Base-by-base conservation (phyloP, 2,329 filamentous ascomycete genomes). In the Fusarium sp. region DNA sequence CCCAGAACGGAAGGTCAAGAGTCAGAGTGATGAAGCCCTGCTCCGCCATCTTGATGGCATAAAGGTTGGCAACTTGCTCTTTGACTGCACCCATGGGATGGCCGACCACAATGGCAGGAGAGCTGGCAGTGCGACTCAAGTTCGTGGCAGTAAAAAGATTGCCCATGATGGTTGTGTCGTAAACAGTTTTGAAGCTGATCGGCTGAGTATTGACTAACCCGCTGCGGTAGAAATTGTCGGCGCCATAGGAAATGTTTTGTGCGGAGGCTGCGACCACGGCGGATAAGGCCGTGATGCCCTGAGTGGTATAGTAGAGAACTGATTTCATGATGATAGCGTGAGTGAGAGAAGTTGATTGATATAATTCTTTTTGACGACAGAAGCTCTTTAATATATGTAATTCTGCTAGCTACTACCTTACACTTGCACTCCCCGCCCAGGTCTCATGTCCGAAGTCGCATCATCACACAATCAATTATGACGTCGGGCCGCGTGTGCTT, bases 61-160 rank as follows among this genome's bases (percentile, higher is more conserved):
- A 58, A 0, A 60, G 25, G 2, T 60, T 58, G 32, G 58, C 52
- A 18, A 5, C 10, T 6, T 60, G 58, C 14, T 60, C 58, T 1
- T 60, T 60, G 20, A 60, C 58, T 6, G 58, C 58, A 1, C 58
- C 58, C 52, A 58, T 60, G 1, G 58, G 58, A 25, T 60, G 52
- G 4, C 58, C 58, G 10, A 60, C 42, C 0, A 60, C 24, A 4
- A 60, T 47, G 2, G 52, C 50, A 2, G 57, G 57, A 15, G 30
- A n/a, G 2, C 12, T 24, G 1, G 18, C 6, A 11, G 9, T 56
- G n/a, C 1, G 50, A 8, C 30, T 59, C 3, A 22, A 0, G 24
- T 59, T 59, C 3, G 15, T 27, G 22, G 24, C 6, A 3, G 29
- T n/a, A 25, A 56, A 46, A 0, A 59, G 30, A 15, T 56, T 59